Evolutionary conservation across 1,139 yeast species (phyloP).

Genomic region (Protomyces arabidopsidicola): DNA sequence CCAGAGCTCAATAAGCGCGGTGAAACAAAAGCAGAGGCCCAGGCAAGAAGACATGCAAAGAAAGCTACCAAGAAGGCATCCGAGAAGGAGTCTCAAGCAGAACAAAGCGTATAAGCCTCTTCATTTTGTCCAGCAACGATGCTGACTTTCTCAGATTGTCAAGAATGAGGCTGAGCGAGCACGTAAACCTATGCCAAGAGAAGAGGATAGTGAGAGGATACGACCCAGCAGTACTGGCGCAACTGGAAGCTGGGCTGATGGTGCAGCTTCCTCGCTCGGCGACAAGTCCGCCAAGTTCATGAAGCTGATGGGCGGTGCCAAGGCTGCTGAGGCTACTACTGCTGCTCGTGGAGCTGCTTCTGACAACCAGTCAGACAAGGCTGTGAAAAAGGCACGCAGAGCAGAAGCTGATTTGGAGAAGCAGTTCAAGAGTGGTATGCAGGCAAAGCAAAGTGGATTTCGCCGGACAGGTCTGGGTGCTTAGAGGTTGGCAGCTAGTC

Average conservation of each 20-base stretch:
- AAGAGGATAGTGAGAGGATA: not conserved
- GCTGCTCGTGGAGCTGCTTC: not conserved
- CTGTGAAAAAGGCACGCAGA: constrained; percentile 3
- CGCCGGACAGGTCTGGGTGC: constrained; percentile 19
- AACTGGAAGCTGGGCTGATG: too few species aligned
- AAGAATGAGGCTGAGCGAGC: not conserved
- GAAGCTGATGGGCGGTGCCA: constrained; percentile 22
- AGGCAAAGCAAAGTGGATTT: constrained; percentile 13
- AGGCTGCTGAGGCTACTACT: not conserved
- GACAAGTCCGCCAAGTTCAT: constrained; percentile 22
- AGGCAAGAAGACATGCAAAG: not conserved
- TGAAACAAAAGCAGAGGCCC: not conserved
- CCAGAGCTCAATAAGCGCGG: not conserved
- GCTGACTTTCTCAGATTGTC: too few species aligned
- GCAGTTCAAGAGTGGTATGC: constrained; percentile 22
- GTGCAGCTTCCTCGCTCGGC: constrained; percentile 22
- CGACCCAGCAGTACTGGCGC: not conserved
- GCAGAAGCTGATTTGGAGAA: constrained; percentile 20
- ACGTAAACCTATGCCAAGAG: not conserved
- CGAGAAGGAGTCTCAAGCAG: not conserved
- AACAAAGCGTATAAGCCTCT: not conserved
- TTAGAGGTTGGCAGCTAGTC: not conserved
- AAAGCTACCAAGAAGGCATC: not conserved
- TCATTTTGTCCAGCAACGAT: too few species aligned
- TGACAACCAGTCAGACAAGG: not conserved